phyloP scores from a whole-genome alignment of 345 rosid species.

The Euphorbia tirucalli region DNA sequence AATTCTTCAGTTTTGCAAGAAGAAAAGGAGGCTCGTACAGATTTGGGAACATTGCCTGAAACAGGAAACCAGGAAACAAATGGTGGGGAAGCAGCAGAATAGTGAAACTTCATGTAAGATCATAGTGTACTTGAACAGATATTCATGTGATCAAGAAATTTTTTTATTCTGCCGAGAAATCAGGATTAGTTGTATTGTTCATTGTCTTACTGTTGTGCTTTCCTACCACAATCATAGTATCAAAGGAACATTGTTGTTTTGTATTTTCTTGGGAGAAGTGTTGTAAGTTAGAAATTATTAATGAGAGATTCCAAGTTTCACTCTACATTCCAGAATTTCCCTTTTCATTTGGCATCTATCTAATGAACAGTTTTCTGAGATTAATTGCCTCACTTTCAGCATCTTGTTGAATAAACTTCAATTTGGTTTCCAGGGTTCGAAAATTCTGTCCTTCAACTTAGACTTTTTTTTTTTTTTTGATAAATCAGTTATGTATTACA shows the following conservation, averaged over 20 bases:
- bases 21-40: slow-evolving; percentile 49
- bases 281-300: slow-evolving; percentile 4
- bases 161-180: slow-evolving; percentile 9
- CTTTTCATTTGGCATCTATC: not conserved
- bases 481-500: no score
- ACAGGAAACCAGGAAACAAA: slow-evolving; percentile 31
- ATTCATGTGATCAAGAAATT: slow-evolving; percentile 6
- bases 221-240: not conserved
- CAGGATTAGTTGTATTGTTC: slow-evolving; percentile 14
- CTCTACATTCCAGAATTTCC: not conserved
- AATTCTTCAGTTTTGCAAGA: slow-evolving; percentile 34
- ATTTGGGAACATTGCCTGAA: slow-evolving; percentile 50
- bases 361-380: not conserved
- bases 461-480: no score
- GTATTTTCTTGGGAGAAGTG: not conserved
- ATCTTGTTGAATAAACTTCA: no score
- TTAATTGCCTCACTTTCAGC: no score
- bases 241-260: not conserved
- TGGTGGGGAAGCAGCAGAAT: slow-evolving; percentile 45
- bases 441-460: no score
- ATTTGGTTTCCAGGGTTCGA: no score
- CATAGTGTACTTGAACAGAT: not conserved
- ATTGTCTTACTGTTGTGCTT: not conserved
- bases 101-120: slow-evolving; percentile 30
- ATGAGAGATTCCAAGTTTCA: not conserved